These are phyloP conservation scores for Penicillium atrosanguineum DNA, from an alignment of 495 filamentous ascomycete species.

Conservation along the genomic window DNA sequence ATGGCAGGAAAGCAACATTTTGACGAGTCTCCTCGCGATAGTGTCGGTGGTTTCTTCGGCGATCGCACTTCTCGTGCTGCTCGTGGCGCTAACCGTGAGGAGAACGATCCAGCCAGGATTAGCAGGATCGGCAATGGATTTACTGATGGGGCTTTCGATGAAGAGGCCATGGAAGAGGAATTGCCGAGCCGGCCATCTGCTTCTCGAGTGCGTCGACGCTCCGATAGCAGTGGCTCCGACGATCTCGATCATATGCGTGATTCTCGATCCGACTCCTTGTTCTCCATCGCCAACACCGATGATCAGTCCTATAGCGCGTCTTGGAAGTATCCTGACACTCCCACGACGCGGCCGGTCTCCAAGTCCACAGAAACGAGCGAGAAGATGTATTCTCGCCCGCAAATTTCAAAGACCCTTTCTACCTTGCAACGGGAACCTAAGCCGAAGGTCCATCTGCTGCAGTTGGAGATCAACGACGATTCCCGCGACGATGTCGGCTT, in stretches of 20 bases:
- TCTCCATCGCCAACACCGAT: constrained; percentile 32
- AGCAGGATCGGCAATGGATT: constrained; percentile 7
- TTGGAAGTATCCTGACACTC: constrained; percentile 41
- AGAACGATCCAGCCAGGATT: constrained; percentile 1
- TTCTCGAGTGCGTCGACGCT: constrained; percentile 14
- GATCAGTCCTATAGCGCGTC: constrained; percentile 29
- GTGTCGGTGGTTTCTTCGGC: constrained; percentile 8
- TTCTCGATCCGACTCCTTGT: constrained; percentile 37
- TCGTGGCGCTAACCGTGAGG: constrained; percentile 1
- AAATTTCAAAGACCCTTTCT: constrained; percentile 37
- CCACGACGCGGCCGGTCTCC: constrained; percentile 38
- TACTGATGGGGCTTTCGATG: constrained; percentile 8
- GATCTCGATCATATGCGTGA: constrained; percentile 28
- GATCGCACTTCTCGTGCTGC: constrained; percentile 14
- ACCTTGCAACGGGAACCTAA: constrained; percentile 33
- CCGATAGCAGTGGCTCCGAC: constrained; percentile 20
- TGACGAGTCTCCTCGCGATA: constrained; percentile 30
- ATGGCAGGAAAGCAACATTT: constrained; percentile 78
- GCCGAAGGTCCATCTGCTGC: constrained; percentile 38
- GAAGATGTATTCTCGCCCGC: constrained; percentile 24
- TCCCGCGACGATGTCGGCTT: constrained; percentile 32
- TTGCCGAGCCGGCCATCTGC: constrained; percentile 25
- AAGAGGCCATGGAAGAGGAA: constrained; percentile 7
- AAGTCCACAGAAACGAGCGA: constrained; percentile 37
- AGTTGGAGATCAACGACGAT: constrained; percentile 42